Evolutionary conservation across 495 filamentous ascomycete species (phyloP), one percentile per base, ranked within the genome.

Genomic region (Penicillium roqueforti): DNA sequence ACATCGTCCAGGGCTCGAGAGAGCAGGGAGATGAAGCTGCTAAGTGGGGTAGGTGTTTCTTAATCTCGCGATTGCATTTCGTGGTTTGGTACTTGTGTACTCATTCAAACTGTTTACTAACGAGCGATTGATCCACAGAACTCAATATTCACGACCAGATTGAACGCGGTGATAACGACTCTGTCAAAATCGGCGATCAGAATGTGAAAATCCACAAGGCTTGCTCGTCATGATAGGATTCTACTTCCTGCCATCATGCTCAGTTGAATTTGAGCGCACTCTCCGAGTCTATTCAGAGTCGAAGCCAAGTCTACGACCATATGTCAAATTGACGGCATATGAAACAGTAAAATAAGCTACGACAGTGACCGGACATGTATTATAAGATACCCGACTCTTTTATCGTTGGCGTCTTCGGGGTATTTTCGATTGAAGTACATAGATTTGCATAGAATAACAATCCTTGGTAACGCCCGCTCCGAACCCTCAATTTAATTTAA

Each of bases 131-230:
- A 39, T 18, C 13, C 50, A 41, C 58, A 95, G 91, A 88, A 67
- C 75, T 98, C 47, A 76, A 83, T 14, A 96, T 98, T 62, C 93
- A 96, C 68, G 82, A 95, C 44, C 76, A 92, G 51, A 98, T 88
- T 40, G 93, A 97, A 70, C 79, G 89, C 31, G 91, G 92, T 26
- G 89, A 96, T 74, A 98, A 98, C 62, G 88, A 95, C 50, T 87
- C 84, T 6, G 81, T 95, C 60, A 91, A 89, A 69, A 63, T 82
- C 51, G 75, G 68, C 1, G 70, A 63, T 23, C 66, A 73, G 63
- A 54, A 67, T 14, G 70, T 76, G 32, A 78, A 76, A 66, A 60
- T 78, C 41, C 71, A 76, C 48, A 74, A 76, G 64, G 58, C 75
- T 18, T 76, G 74, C 54, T 75, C 73, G 5, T 69, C 69, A 48